These are phyloP conservation scores for Amanita rubescens DNA, from an alignment of 768 basidiomycete species.

Conservation along the genomic window DNA sequence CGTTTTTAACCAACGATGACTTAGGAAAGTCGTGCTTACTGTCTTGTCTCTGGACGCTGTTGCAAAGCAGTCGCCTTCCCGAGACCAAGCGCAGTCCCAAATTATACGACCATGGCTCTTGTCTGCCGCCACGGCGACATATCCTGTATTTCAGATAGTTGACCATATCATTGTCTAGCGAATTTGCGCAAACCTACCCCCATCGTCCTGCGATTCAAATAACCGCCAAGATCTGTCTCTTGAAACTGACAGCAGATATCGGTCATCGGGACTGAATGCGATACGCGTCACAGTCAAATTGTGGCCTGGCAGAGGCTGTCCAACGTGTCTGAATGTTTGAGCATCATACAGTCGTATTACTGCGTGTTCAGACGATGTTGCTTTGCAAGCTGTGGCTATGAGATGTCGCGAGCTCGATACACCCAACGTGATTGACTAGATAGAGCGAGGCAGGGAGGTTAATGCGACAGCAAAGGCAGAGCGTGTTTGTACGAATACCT, in stretches of 20 bases:
- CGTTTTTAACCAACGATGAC: background rate
- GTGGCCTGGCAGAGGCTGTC: constrained; percentile 75
- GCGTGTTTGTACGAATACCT: constrained; percentile 40
- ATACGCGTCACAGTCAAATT: constrained; percentile 84
- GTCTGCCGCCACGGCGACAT: constrained; percentile 54
- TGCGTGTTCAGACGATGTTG: constrained; percentile 84
- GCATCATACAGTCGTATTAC: constrained; percentile 79
- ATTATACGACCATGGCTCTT: constrained; percentile 91
- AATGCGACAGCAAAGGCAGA: background rate
- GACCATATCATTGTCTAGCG: background rate
- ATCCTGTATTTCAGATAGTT: constrained; percentile 34
- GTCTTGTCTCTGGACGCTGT: constrained; percentile 96
- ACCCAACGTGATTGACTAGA: constrained; percentile 72
- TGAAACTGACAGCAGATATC: constrained; percentile 73
- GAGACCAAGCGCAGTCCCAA: constrained; percentile 91
- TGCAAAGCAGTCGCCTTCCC: constrained; percentile 72
- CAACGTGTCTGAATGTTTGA: constrained; percentile 59
- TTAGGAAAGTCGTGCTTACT: constrained; percentile 33
- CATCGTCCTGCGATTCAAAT: constrained; percentile 43
- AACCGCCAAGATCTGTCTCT: constrained; percentile 90
- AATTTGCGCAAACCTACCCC: constrained; percentile 25
- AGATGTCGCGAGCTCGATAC: constrained; percentile 62
- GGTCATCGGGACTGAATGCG: constrained; percentile 83
- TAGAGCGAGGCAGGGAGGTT: background rate
- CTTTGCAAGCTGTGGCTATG: constrained; percentile 87